These are phyloP conservation scores for Plenodomus biglobosus DNA, from an alignment of 2,329 filamentous ascomycete species.

Conservation along the genomic window DNA sequence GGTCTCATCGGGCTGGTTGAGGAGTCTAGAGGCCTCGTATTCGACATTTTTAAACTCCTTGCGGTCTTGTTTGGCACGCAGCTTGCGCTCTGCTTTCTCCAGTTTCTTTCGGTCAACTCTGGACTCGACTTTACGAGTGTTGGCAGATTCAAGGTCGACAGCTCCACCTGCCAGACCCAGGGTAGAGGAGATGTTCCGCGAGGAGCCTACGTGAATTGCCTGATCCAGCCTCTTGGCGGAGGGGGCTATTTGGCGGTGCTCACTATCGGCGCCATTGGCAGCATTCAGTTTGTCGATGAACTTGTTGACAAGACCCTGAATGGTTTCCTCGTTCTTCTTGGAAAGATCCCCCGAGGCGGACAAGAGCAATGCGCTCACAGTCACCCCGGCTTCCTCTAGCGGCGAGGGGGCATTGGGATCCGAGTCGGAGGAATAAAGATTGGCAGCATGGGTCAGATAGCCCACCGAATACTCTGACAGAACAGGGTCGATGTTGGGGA, in stretches of 20 bases:
- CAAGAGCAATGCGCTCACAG: slow-evolving; percentile 83
- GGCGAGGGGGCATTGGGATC: slow-evolving; percentile 72
- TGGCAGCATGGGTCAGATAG: slow-evolving; percentile 91
- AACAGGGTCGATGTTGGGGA: slow-evolving; percentile 85
- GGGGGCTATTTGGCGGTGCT: slow-evolving; percentile 70
- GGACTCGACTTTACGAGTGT: slow-evolving; percentile 90
- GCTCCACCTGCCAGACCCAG: slow-evolving; percentile 79
- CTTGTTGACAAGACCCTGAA: slow-evolving; percentile 82
- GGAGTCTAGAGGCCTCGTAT: slow-evolving; percentile 89
- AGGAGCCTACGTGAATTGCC: slow-evolving; percentile 89
- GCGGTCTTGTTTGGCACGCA: slow-evolving; percentile 96
- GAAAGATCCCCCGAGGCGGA: slow-evolving; percentile 89
- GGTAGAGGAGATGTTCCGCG: slow-evolving; percentile 95
- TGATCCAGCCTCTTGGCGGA: slow-evolving; percentile 86
- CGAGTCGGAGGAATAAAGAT: slow-evolving; percentile 71
- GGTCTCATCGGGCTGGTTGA: slow-evolving; percentile 77
- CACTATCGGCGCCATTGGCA: slow-evolving; percentile 67
- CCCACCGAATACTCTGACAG: slow-evolving; percentile 92
- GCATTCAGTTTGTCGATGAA: slow-evolving; percentile 82
- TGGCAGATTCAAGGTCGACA: slow-evolving; percentile 93
- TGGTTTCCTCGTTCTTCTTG: slow-evolving; percentile 69
- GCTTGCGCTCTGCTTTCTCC: slow-evolving; percentile 96
- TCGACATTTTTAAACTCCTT: slow-evolving; percentile 98
- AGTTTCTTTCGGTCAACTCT: slow-evolving; percentile 98
- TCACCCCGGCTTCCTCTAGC: slow-evolving; percentile 77